Conservation (phyloP, 2,329 filamentous ascomycete species). For the Ilyonectria mors-panacis region DNA sequence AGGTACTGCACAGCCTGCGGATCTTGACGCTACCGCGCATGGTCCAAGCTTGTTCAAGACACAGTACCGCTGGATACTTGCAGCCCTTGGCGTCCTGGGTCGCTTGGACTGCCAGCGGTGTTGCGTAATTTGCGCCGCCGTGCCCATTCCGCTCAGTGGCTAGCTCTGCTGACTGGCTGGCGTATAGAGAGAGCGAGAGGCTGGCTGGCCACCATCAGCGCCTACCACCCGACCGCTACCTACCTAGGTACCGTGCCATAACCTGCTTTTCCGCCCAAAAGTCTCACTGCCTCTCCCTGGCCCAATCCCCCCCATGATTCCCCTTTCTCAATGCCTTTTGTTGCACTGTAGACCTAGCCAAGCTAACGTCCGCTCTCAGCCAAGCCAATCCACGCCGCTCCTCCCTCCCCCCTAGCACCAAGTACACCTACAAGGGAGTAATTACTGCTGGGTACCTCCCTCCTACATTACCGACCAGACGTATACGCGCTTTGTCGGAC, state of each 20-base stretch:
- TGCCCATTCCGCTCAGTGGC: slow-evolving; percentile 33
- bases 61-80: slow-evolving; percentile 41
- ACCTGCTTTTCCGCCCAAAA: slow-evolving; percentile 4
- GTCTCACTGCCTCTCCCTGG: not conserved
- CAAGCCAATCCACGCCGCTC: slow-evolving; percentile 39
- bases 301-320: slow-evolving; percentile 21
- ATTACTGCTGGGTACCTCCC: slow-evolving; percentile 38
- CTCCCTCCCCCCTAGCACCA: slow-evolving; percentile 27
- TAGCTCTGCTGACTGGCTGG: slow-evolving; percentile 20
- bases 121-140: slow-evolving; percentile 28
- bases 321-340: slow-evolving; percentile 31
- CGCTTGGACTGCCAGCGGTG: slow-evolving; percentile 15
- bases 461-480: slow-evolving; percentile 3
- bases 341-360: slow-evolving; percentile 22
- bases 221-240: not conserved
- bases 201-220: slow-evolving; percentile 2
- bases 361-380: slow-evolving; percentile 32
- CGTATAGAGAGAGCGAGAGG: not conserved
- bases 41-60: slow-evolving; percentile 31
- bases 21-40: slow-evolving; percentile 31
- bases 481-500: slow-evolving; percentile 28
- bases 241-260: slow-evolving; percentile 3
- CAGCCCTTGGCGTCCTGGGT: not conserved
- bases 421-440: slow-evolving; percentile 30
- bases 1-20: slow-evolving; percentile 48